Evolutionary conservation across 768 basidiomycete genomes (phyloP), one percentile per base, ranked within the genome.

Genomic region (Lepiota subincarnata): DNA sequence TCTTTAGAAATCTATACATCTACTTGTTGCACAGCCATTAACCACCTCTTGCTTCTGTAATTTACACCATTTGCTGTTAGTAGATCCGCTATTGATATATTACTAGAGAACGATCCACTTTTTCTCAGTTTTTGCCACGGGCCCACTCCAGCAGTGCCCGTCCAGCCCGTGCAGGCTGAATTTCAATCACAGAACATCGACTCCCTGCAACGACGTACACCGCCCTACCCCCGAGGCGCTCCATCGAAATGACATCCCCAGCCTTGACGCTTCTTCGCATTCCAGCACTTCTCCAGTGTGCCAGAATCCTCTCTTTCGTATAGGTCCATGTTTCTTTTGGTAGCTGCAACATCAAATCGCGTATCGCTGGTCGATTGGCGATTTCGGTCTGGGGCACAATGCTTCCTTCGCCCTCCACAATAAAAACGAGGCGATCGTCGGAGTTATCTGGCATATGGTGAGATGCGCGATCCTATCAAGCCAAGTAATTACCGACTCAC

Each of bases 141-240:
- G 50, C 19, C 50, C 50, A 51, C 7, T 51, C 50, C 0, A 51
- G 26, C 13, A 51, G 12, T 19, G 40, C 26, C 19, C 20, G 36
- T 10, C 28, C 19, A 10, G 34, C 40, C 18, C 31, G 50, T 4
- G 4, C 40, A 43, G 28, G 14, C 3, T 43, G 28, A 2, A 51
- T 19, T 39, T 51, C 50, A 20, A 51, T 12, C 1, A 51, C 50
- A 35, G 50, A 51, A 35, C 50, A 42, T 7, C 28, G 28, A 36
- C 26, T 51, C 6, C 34, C 11, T 16, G 50, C 50, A 14, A 43
- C 31, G 12, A 51, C 40, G 18, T 41, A 50, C 3, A 31, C 36
- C 12, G 7, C 37, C 4, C 18, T 3, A 18, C 28, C 39, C 12
- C 18, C 24, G 6, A 40, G 40, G 14, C 38, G n/a, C 37, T 38